These are phyloP conservation scores for Paratinospora sagittata DNA, from an alignment of 164 flowering plant genomes.

Conservation along the genomic window DNA sequence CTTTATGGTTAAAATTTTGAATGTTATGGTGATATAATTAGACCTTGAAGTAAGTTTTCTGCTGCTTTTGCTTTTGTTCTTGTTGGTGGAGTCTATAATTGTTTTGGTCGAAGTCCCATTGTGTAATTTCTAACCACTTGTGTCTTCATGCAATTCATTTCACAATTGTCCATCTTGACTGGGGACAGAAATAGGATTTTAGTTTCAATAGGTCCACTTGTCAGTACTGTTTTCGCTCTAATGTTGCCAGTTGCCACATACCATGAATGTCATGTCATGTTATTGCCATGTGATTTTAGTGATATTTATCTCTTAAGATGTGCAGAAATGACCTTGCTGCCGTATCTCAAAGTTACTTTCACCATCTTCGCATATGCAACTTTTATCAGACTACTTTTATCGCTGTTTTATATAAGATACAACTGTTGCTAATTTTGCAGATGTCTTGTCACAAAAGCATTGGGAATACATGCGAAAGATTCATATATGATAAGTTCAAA, in stretches of 20 bases:
- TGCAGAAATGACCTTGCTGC: background rate
- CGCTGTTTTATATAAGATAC: background rate
- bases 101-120: background rate
- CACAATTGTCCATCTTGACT: background rate
- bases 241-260: background rate
- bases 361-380: background rate
- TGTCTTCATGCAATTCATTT: background rate
- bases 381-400: background rate
- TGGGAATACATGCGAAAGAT: constrained; percentile 66
- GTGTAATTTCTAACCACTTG: background rate
- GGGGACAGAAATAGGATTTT: background rate
- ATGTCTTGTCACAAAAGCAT: constrained; percentile 30
- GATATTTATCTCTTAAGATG: background rate
- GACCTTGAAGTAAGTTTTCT: background rate
- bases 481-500: constrained; percentile 52
- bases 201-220: background rate
- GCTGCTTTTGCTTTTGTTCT: background rate
- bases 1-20: background rate
- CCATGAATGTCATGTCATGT: background rate
- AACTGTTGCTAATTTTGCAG: constrained; percentile 27
- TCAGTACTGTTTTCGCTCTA: background rate
- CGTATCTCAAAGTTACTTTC: background rate
- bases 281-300: background rate
- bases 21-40: background rate
- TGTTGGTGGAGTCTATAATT: background rate